phyloP scores from a whole-genome alignment of 2,329 filamentous ascomycete species.

The Aquanectria penicillioides region DNA sequence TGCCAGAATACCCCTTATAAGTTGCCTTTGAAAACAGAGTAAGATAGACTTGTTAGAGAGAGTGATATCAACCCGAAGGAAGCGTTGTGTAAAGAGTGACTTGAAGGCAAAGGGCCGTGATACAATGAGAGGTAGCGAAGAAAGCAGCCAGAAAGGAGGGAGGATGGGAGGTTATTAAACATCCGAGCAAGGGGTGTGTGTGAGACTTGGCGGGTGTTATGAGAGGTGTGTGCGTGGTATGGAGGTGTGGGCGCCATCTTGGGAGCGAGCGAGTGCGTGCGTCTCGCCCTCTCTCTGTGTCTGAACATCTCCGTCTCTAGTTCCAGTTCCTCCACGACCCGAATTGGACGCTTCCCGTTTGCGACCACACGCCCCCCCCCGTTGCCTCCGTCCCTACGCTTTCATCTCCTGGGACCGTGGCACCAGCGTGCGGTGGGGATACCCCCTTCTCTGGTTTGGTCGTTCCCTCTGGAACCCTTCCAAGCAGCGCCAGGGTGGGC shows the following conservation, averaged over 20 bases:
- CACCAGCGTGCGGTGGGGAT: no score
- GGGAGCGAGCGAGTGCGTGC: neutral
- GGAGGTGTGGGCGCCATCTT: constrained; percentile 4
- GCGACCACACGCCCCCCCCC: neutral
- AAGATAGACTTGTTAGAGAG: constrained; percentile 32
- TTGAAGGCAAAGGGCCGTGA: constrained; percentile 37
- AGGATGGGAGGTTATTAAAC: constrained; percentile 41
- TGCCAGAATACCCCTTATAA: constrained; percentile 36
- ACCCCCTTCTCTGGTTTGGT: no score
- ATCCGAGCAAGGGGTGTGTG: constrained; percentile 37
- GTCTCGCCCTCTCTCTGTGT: constrained; percentile 2
- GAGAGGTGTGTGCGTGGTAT: constrained; percentile 8
- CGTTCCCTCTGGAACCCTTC: neutral
- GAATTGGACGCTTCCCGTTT: no score
- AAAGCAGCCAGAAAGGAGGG: constrained; percentile 32
- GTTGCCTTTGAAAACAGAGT: constrained; percentile 39
- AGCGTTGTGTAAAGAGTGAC: constrained; percentile 40
- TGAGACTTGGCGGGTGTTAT: no score
- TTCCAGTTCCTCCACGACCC: no score
- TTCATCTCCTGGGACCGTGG: constrained; percentile 11
- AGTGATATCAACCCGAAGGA: constrained; percentile 36
- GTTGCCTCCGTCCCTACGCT: neutral
- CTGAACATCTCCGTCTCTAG: no score
- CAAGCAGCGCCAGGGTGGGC: constrained; percentile 20
- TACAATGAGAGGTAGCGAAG: constrained; percentile 23